phyloP scores from a whole-genome alignment of 2,329 filamentous ascomycete species.

The Lachnellula arida region DNA sequence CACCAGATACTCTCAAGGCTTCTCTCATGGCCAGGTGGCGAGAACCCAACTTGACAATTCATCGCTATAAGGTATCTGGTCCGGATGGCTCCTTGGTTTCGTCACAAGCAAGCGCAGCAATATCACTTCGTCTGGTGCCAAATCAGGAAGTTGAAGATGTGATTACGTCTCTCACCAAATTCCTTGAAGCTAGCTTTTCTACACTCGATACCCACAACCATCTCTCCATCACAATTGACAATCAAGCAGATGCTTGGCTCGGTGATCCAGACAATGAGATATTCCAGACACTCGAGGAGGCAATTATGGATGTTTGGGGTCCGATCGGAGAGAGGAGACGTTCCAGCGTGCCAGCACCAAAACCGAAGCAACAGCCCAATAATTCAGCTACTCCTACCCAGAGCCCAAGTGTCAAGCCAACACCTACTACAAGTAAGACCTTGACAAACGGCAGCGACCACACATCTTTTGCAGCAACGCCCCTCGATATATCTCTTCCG shows the following conservation, averaged over 20 bases:
- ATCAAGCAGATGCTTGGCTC: constrained; percentile 93
- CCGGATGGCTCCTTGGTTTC: constrained; percentile 91
- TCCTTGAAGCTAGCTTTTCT: constrained; percentile 66
- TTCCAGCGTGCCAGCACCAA: constrained; percentile 38
- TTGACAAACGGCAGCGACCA: constrained; percentile 43
- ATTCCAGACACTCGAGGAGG: constrained; percentile 81
- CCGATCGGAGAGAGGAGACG: constrained; percentile 38
- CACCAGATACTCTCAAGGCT: constrained; percentile 67
- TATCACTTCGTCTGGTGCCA: constrained; percentile 88
- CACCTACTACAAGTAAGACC: constrained; percentile 46
- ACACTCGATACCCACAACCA: constrained; percentile 74
- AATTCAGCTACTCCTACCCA: constrained; percentile 11
- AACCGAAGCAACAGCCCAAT: constrained; percentile 21
- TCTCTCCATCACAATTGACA: constrained; percentile 79
- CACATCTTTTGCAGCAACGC: constrained; percentile 26
- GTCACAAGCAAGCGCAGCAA: constrained; percentile 77
- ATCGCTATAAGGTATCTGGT: constrained; percentile 87
- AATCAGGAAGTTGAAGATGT: constrained; percentile 85
- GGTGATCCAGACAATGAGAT: constrained; percentile 88
- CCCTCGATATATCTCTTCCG: constrained; percentile 29
- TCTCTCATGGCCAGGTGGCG: constrained; percentile 93
- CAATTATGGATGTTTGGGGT: constrained; percentile 81
- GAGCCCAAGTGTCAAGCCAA: constrained; percentile 34
- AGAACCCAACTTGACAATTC: constrained; percentile 89
- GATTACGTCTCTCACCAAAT: constrained; percentile 60